Evolutionary conservation across 495 filamentous ascomycete genomes (phyloP).

Genomic region (Trichoderma reesei): DNA sequence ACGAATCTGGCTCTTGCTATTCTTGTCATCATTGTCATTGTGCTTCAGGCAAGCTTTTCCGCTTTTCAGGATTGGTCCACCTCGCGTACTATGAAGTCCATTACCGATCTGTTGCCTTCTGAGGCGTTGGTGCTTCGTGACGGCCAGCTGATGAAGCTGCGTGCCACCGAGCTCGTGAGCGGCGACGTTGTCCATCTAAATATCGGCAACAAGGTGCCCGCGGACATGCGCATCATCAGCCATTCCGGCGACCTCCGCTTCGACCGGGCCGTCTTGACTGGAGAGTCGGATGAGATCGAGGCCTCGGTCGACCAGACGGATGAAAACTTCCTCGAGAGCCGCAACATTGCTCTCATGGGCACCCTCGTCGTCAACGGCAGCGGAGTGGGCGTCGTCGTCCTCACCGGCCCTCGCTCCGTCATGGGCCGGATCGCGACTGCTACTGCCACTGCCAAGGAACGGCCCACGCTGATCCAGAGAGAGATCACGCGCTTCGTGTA

Average conservation of each 20-base stretch:
- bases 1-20: conserved; percentile 28
- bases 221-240: conserved; percentile 16
- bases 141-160: conserved; percentile 8
- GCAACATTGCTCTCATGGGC: conserved; percentile 23
- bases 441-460: conserved; percentile 20
- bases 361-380: conserved; percentile 21
- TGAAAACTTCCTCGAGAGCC: conserved; percentile 23
- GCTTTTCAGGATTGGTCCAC: conserved; percentile 32
- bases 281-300: conserved; percentile 23
- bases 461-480: conserved; percentile 20
- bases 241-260: conserved; percentile 22
- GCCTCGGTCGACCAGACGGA: conserved; percentile 17
- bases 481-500: conserved; percentile 30
- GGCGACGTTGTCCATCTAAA: conserved; percentile 11
- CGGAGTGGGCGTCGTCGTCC: conserved; percentile 27
- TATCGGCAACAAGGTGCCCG: conserved; percentile 17
- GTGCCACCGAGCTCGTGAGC: conserved; percentile 11
- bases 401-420: conserved; percentile 26
- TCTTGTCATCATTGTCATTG: conserved; percentile 26
- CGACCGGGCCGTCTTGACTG: conserved; percentile 24
- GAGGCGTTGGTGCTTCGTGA: conserved; percentile 17
- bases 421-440: conserved; percentile 28
- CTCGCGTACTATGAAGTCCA: conserved; percentile 24
- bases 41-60: conserved; percentile 28
- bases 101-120: conserved; percentile 23